Evolutionary conservation across 2,329 filamentous ascomycete genomes (phyloP).

Genomic region (Zymoseptoria brevis): DNA sequence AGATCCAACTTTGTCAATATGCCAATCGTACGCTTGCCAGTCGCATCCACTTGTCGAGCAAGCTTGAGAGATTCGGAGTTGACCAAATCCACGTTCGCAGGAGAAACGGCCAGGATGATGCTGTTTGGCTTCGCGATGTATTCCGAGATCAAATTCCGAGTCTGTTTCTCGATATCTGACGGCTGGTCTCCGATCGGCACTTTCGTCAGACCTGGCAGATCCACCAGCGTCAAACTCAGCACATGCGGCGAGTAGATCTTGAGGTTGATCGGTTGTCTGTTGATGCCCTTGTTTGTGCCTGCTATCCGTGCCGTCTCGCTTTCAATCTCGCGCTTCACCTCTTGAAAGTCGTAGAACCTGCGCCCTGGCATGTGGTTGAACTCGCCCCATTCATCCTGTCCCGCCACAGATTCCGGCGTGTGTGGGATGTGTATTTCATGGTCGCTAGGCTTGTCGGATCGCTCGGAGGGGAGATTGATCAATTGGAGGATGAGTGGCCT

Average conservation of each 20-base stretch:
- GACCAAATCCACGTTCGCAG: constrained; percentile 95
- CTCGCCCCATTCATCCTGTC: constrained; percentile 75
- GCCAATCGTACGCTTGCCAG: constrained; percentile 90
- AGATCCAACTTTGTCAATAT: constrained; percentile 94
- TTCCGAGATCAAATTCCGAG: constrained; percentile 88
- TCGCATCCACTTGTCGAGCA: constrained; percentile 89
- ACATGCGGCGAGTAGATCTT: constrained; percentile 98
- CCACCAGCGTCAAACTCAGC: constrained; percentile 89
- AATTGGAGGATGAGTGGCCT: constrained; percentile 93
- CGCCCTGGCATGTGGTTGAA: constrained; percentile 91
- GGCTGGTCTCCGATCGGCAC: constrained; percentile 96
- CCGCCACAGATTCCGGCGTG: constrained; percentile 63
- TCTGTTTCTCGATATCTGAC: constrained; percentile 97
- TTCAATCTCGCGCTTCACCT: constrained; percentile 95
- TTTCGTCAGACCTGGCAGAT: constrained; percentile 93
- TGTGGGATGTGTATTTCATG: constrained; percentile 64
- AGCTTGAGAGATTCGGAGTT: constrained; percentile 97
- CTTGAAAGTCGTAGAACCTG: constrained; percentile 81
- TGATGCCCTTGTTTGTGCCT: constrained; percentile 97
- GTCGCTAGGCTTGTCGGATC: constrained; percentile 58
- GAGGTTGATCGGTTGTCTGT: constrained; percentile 92
- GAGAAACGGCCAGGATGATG: constrained; percentile 91
- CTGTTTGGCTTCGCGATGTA: constrained; percentile 99
- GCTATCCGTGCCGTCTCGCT: constrained; percentile 91
- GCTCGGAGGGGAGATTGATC: constrained; percentile 80